Base-by-base conservation (phyloP, 257 asterid species). In the Nicotiana noctiflora region DNA sequence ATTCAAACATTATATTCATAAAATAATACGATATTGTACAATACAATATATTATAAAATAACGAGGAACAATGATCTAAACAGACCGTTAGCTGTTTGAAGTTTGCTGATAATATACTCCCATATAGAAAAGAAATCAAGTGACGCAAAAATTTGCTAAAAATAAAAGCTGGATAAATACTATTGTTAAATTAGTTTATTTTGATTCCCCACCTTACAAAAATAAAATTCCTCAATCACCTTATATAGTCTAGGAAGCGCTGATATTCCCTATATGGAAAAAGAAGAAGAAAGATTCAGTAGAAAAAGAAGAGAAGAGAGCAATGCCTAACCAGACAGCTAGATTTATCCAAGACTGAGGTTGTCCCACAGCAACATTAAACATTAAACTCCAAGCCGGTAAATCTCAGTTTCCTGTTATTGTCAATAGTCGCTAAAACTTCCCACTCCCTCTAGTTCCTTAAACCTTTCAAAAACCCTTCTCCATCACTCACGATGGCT, bases 401-500 rank as follows among this genome's bases (percentile, higher is more conserved):
- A 9, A 56, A 37, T 5, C 19, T 37, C 76, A n/a, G n/a, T n/a
- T 37, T 10, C 27, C 53, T 31, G 23, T 1, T 32, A 7, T 31
- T 65, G 27, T 34, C 8, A 37, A 4, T 11, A n/a, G 51, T 32
- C 25, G 46, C 51, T 32, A 65, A 32, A 66, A 0, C 49, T 65
- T 64, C 7, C 14, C 49, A 12, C 7, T 64, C 10, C 25, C 55
- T 67, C 31, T 10, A 67, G 0, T 46, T 72, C 19, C 40, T 53
- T 44, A 79, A 88, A 76, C 74, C 82, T 77, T 82, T 18, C 31
- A 67, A 78, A 65, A 84, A 79, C 84, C 88, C 85, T 74, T 51
- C 63, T 84, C 87, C 65, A 10, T 23, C 64, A 29, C 21, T n/a
- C 49, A 68, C 44, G 21, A 87, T 88, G 94, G 85, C 94, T 52